Conservation (phyloP, 805 yeast species). For the Starmerella davenportii region DNA sequence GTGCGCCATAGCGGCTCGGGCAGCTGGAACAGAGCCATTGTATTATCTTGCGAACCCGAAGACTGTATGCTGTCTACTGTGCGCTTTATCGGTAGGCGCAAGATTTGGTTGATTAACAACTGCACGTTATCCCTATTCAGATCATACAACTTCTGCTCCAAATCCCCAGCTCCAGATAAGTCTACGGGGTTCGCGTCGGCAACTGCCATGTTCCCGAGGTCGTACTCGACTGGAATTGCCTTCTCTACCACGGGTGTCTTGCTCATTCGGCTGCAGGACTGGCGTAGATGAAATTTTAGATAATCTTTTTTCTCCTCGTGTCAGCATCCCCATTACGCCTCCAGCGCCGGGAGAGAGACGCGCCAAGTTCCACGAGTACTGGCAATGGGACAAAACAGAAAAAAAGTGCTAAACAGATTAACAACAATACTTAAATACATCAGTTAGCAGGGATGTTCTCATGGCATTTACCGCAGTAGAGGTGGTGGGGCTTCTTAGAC, state of each 20-base stretch:
- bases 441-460: slow-evolving; percentile 37
- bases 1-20: slow-evolving; percentile 68
- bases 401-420: no score
- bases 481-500: slow-evolving; percentile 95
- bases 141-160: slow-evolving; percentile 35
- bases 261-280: no score
- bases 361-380: no score
- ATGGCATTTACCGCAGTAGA: slow-evolving; percentile 99
- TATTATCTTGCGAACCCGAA: slow-evolving; percentile 43
- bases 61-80: slow-evolving; percentile 55
- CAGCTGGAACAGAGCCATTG: slow-evolving; percentile 63
- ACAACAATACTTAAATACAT: no score
- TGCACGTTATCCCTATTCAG: slow-evolving; percentile 85
- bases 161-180: slow-evolving; percentile 29
- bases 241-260: slow-evolving; percentile 43
- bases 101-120: slow-evolving; percentile 70
- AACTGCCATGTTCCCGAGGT: slow-evolving; percentile 76
- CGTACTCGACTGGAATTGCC: slow-evolving; percentile 74
- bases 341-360: no score
- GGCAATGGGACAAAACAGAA: no score
- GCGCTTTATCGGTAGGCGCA: slow-evolving; percentile 74
- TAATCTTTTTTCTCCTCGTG: no score
- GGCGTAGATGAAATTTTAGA: no score
- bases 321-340: no score
- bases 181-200: slow-evolving; percentile 83